These are phyloP conservation scores for Combretum micranthum DNA, from an alignment of 345 rosid genomes.

Conservation along the genomic window DNA sequence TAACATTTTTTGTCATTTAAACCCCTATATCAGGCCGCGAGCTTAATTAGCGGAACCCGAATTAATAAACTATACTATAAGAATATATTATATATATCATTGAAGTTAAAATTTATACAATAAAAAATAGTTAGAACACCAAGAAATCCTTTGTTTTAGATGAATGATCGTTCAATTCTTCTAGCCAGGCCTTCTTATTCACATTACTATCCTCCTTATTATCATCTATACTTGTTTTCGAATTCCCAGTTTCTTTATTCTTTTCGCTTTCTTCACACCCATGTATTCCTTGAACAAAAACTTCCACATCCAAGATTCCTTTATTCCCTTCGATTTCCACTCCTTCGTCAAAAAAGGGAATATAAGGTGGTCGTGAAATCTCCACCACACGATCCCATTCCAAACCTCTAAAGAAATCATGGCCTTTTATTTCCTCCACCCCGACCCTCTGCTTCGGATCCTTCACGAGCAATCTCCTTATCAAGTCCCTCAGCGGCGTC, in stretches of 20 bases:
- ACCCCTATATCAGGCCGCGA: too few species aligned
- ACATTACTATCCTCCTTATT: background rate
- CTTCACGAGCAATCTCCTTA: slow-evolving; percentile 49
- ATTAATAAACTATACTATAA: too few species aligned
- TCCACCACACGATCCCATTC: slow-evolving; percentile 49
- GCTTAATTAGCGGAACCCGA: too few species aligned
- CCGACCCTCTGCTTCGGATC: slow-evolving; percentile 59
- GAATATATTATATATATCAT: too few species aligned
- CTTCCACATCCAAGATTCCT: slow-evolving; percentile 48
- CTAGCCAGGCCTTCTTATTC: slow-evolving; percentile 10
- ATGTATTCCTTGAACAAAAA: slow-evolving; percentile 51
- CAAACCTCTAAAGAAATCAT: slow-evolving; percentile 52
- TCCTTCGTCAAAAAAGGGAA: slow-evolving; percentile 28
- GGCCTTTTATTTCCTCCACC: slow-evolving; percentile 54
- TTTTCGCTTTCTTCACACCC: background rate
- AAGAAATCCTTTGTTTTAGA: slow-evolving; percentile 13
- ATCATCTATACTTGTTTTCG: slow-evolving; percentile 1
- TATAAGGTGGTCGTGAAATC: slow-evolving; percentile 61
- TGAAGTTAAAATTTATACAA: background rate
- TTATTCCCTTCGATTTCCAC: slow-evolving; percentile 14
- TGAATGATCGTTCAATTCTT: slow-evolving; percentile 11
- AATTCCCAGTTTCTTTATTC: slow-evolving; percentile 1
- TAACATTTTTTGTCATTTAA: too few species aligned
- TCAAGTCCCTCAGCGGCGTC: slow-evolving; percentile 64
- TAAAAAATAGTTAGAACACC: slow-evolving; percentile 24